Conservation (phyloP, 225 moss, liverwort and hornwort species). For the Sphagnum tenellum region DNA sequence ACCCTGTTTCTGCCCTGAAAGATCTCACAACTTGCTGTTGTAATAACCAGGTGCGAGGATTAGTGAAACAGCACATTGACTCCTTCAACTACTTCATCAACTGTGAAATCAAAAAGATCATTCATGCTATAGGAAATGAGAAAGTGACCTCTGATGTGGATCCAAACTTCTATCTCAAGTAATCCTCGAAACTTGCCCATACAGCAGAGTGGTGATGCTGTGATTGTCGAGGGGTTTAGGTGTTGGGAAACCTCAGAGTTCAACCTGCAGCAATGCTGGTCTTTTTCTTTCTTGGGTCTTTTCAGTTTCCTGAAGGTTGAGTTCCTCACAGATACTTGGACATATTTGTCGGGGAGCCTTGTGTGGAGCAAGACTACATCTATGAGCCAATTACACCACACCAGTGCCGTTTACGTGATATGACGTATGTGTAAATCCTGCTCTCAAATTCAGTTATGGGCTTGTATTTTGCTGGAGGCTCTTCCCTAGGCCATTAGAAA, state of each 20-base stretch:
- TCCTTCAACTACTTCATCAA: slow-evolving; percentile 99
- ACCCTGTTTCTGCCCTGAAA: not conserved
- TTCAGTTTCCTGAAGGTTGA: no score
- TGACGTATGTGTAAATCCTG: slow-evolving; percentile 50
- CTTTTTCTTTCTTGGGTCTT: no score
- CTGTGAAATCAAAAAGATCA: slow-evolving; percentile 97
- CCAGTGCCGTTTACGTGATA: slow-evolving; percentile 92
- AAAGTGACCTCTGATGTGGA: slow-evolving; percentile 94
- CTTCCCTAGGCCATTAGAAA: no score
- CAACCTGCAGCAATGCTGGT: no score
- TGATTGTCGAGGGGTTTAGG: not conserved
- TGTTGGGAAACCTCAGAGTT: no score
- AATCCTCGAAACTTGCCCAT: slow-evolving; percentile 9
- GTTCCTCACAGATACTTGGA: slow-evolving; percentile 63
- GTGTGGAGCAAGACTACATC: slow-evolving; percentile 93
- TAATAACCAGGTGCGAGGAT: slow-evolving; percentile 65
- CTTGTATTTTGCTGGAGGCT: no score
- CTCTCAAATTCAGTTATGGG: no score
- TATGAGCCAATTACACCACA: slow-evolving; percentile 96
- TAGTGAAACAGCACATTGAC: slow-evolving; percentile 99
- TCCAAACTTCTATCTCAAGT: slow-evolving; percentile 96
- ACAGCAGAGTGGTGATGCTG: slow-evolving; percentile 4
- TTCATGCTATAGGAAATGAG: slow-evolving; percentile 96
- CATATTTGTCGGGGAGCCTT: slow-evolving; percentile 97
- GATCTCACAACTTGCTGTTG: not conserved